Conservation (phyloP, 768 basidiomycete species). For the Lactarius indigo region DNA sequence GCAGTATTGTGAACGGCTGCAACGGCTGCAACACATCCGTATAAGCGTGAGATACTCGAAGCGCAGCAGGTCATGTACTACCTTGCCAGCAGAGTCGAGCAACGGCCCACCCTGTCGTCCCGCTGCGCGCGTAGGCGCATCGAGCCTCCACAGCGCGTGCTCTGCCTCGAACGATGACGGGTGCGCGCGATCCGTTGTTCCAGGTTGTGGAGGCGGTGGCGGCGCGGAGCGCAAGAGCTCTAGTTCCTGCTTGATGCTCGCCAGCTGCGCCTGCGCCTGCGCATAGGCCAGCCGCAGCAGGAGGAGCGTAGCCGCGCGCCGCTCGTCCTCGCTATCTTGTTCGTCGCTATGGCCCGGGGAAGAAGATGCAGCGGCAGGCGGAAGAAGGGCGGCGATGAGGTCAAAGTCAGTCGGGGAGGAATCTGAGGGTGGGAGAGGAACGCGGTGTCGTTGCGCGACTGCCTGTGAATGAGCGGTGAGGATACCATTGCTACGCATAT, state of each 20-base stretch:
- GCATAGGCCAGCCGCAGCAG: slow-evolving; percentile 70
- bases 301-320: slow-evolving; percentile 66
- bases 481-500: not conserved
- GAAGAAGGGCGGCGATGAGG: slow-evolving; percentile 61
- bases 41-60: slow-evolving; percentile 5
- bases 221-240: slow-evolving; percentile 61
- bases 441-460: slow-evolving; percentile 52
- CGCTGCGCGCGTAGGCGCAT: slow-evolving; percentile 38
- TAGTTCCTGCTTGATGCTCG: slow-evolving; percentile 67
- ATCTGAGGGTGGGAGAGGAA: slow-evolving; percentile 33
- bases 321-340: slow-evolving; percentile 56
- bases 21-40: slow-evolving; percentile 53
- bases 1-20: slow-evolving; percentile 90
- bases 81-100: slow-evolving; percentile 74
- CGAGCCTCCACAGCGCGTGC: slow-evolving; percentile 70
- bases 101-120: slow-evolving; percentile 47
- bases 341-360: slow-evolving; percentile 48
- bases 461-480: slow-evolving; percentile 34
- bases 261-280: slow-evolving; percentile 62
- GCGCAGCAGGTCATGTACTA: slow-evolving; percentile 32
- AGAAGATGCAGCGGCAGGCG: slow-evolving; percentile 29
- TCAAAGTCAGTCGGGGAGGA: slow-evolving; percentile 50
- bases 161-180: slow-evolving; percentile 36
- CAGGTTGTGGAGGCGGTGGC: slow-evolving; percentile 31
- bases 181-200: slow-evolving; percentile 32